Evolutionary conservation across 2,329 filamentous ascomycete species (phyloP).

Genomic region (Triangularia verruculosa): DNA sequence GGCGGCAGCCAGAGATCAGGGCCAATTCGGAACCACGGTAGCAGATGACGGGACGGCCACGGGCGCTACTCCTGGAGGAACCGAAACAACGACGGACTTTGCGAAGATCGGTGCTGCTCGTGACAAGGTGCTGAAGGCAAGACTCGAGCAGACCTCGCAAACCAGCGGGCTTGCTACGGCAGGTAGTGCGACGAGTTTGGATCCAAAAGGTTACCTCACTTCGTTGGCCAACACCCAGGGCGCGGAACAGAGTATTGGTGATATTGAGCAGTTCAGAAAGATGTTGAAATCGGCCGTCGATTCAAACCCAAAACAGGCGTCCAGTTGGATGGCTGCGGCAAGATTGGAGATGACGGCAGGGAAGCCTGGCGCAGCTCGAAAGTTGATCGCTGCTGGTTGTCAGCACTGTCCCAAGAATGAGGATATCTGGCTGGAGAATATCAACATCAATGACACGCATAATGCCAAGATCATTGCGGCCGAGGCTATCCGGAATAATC

Average conservation of each 20-base stretch:
- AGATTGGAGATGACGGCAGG: conserved; percentile 90
- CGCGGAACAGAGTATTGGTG: conserved; percentile 82
- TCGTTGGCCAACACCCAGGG: conserved; percentile 80
- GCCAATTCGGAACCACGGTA: conserved; percentile 85
- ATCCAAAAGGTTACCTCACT: conserved; percentile 93
- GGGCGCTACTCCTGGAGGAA: conserved; percentile 40
- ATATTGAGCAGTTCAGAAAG: conserved; percentile 89
- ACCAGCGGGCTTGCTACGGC: conserved; percentile 64
- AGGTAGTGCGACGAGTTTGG: conserved; percentile 86
- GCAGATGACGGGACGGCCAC: conserved; percentile 65
- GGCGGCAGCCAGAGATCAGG: conserved; percentile 75
- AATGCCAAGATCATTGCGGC: conserved; percentile 96
- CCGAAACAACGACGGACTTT: conserved; percentile 90
- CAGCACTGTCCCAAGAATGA: conserved; percentile 90
- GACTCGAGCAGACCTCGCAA: conserved; percentile 82
- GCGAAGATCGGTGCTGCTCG: conserved; percentile 94
- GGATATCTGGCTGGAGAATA: conserved; percentile 94
- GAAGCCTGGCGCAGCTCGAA: conserved; percentile 84
- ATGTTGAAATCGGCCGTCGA: conserved; percentile 96
- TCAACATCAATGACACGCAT: conserved; percentile 83
- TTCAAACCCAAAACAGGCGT: conserved; percentile 91
- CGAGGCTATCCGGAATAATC: conserved; percentile 88
- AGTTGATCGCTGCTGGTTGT: conserved; percentile 83
- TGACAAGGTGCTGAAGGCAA: conserved; percentile 93
- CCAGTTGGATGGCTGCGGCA: conserved; percentile 93